Evolutionary conservation across 441 rosid genomes (phyloP).

Genomic region (Jatropha multifida): DNA sequence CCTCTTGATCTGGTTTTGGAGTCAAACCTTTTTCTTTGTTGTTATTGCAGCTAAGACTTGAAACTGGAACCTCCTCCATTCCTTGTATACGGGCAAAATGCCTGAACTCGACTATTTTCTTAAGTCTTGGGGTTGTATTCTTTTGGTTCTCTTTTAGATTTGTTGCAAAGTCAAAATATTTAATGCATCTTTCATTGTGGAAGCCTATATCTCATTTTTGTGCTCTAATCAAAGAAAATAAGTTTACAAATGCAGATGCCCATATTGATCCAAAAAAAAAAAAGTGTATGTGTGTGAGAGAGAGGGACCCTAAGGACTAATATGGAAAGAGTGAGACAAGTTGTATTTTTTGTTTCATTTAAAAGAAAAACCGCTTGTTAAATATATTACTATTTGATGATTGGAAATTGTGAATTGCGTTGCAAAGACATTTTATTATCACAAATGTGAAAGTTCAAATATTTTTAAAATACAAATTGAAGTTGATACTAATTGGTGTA

Average conservation of each 20-base stretch:
- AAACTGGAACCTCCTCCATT: conserved; percentile 7
- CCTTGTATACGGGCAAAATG: conserved; percentile 49
- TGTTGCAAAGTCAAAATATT: conserved; percentile 26
- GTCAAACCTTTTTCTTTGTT: conserved; percentile 21
- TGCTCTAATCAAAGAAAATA: conserved; percentile 79
- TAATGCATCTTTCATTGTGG: conserved; percentile 97
- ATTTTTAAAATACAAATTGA: no score
- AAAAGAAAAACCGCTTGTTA: no score
- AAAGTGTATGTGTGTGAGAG: no score
- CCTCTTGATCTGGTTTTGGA: conserved; percentile 43
- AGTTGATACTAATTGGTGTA: no score
- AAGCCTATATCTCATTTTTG: conserved; percentile 96
- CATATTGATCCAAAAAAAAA: background rate
- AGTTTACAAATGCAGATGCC: conserved; percentile 64
- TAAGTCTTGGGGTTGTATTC: conserved; percentile 28
- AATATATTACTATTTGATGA: no score
- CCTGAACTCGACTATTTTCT: conserved; percentile 26
- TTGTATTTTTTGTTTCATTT: no score
- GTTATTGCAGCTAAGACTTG: conserved; percentile 32
- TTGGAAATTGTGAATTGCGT: no score
- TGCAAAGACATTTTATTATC: no score
- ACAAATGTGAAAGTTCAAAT: no score
- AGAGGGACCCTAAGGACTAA: no score
- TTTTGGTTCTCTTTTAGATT: conserved; percentile 23
- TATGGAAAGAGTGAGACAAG: no score